Evolutionary conservation across 257 asterid genomes (phyloP), one percentile per base, ranked within the genome.

Genomic region (Nicotiana knightiana): DNA sequence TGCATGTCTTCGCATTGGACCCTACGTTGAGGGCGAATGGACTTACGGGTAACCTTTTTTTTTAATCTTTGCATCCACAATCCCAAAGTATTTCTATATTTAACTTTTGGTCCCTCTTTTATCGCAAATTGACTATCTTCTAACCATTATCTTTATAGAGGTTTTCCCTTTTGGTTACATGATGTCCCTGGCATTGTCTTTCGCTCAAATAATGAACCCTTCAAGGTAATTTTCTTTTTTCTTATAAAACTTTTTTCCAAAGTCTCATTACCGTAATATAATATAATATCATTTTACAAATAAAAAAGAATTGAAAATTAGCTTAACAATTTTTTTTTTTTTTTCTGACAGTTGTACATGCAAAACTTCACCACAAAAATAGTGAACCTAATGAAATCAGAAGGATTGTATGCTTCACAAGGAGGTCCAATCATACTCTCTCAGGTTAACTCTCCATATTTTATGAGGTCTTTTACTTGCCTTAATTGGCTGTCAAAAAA

Each of bases 351-450:
- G 99, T 65, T 67, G 48, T 83, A 89, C 85, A 95, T 95, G 99
- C 81, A 90, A 83, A 91, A 88, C 79, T 95, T 93, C 62, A 90
- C 92, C 1, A 88, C 94, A 15, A 91, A 90, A 48, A 91, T 95
- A 76, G 99, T 95, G 85, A 68, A 85, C 65, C 21, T 95, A 90
- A 86, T 95, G 92, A 93, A 95, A 84, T 86, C 93, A 39, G 95
- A 93, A 90, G 88, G 89, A 1, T 43, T 95, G 70, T 95, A 81
- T 81, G 98, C 98, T 80, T 90, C 99, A 76, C 97, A 92, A 81
- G 99, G 98, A 59, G 99, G 99, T 10, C 99, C 99, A 1, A 92
- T 93, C 58, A 88, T 95, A 77, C 91, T 95, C 5, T 90, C 96
- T 26, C 99, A 95, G 97, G 99, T 95, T 54, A 1, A 7, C 15